Base-by-base conservation (phyloP, 2,329 filamentous ascomycete genomes). In the Exophiala bonariae region DNA sequence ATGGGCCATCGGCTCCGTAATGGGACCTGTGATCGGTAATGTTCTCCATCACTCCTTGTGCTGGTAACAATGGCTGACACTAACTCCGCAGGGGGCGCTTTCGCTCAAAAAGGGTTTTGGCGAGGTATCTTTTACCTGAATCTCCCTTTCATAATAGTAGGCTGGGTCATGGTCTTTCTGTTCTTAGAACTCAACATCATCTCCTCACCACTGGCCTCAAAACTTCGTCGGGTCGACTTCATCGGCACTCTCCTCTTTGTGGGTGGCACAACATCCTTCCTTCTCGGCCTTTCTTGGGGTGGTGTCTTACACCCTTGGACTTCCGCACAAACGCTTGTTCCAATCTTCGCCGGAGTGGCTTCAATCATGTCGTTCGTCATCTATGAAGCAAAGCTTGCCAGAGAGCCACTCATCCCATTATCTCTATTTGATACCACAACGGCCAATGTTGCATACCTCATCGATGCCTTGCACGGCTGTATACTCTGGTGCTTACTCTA, bases 81-180 rank as follows among this genome's bases (percentile, higher is more conserved):
- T n/a, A n/a, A n/a, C n/a, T n/a, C n/a, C n/a, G n/a, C n/a, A n/a
- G n/a, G n/a, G n/a, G n/a, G n/a, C n/a, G n/a, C n/a, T n/a, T n/a
- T n/a, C n/a, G n/a, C n/a, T n/a, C n/a, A n/a, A n/a, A n/a, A n/a
- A n/a, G n/a, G n/a, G n/a, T n/a, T n/a, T 10, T 64, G 63, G 82
- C 65, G 76, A 7, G 86, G 81, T 81, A 77, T 85, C 40, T 83
- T 85, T 59, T 86, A 77, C 73, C 72, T 83, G 55, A 85, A 85
- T 55, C 64, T 83, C 2, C 80, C 81, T 2, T 76, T 83, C 57
- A 69, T 75, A 22, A 76, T 66, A 2, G 47, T 80, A n/a, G 75
- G 73, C 2, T 61, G 68, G 13, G 54, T 74, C 30, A 63, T 80
- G 54, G 66, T 79, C 13, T 64, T 73, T 0, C 35, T 81, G 18